Evolutionary conservation across 805 yeast genomes (phyloP).

Genomic region (Vanderwaltozyma yarrowii): DNA sequence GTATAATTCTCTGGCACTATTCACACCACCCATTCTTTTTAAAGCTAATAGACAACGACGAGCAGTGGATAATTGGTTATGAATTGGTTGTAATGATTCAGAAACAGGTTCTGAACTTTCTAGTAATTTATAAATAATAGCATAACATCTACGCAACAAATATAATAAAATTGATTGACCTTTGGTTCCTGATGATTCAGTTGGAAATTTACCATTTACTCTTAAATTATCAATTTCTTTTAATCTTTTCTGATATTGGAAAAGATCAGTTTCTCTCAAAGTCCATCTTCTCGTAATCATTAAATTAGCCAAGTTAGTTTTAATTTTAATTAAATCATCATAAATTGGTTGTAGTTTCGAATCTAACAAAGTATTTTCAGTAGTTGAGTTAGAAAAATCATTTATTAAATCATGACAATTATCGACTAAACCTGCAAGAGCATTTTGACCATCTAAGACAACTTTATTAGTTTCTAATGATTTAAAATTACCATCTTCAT

Average conservation of each 20-base stretch:
- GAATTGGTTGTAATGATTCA: slow-evolving; percentile 87
- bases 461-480: slow-evolving; percentile 28
- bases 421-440: slow-evolving; percentile 66
- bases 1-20: slow-evolving; percentile 78
- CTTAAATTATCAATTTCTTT: slow-evolving; percentile 66
- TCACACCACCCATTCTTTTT: slow-evolving; percentile 85
- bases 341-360: slow-evolving; percentile 50
- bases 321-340: slow-evolving; percentile 51
- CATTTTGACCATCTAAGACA: slow-evolving; percentile 34
- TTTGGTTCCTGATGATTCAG: slow-evolving; percentile 30
- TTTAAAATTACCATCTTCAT: slow-evolving; percentile 45
- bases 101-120: slow-evolving; percentile 93
- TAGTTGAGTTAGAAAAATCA: slow-evolving; percentile 44
- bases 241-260: slow-evolving; percentile 65
- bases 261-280: slow-evolving; percentile 88
- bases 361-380: slow-evolving; percentile 32
- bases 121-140: slow-evolving; percentile 76
- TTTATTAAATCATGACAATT: slow-evolving; percentile 68
- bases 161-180: slow-evolving; percentile 62
- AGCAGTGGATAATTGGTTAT: slow-evolving; percentile 87
- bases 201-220: slow-evolving; percentile 46
- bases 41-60: slow-evolving; percentile 83
- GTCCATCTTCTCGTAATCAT: slow-evolving; percentile 96
- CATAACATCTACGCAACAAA: slow-evolving; percentile 80
- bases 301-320: slow-evolving; percentile 68